Conservation (phyloP, 768 basidiomycete species). For the Obba rivulosa region DNA sequence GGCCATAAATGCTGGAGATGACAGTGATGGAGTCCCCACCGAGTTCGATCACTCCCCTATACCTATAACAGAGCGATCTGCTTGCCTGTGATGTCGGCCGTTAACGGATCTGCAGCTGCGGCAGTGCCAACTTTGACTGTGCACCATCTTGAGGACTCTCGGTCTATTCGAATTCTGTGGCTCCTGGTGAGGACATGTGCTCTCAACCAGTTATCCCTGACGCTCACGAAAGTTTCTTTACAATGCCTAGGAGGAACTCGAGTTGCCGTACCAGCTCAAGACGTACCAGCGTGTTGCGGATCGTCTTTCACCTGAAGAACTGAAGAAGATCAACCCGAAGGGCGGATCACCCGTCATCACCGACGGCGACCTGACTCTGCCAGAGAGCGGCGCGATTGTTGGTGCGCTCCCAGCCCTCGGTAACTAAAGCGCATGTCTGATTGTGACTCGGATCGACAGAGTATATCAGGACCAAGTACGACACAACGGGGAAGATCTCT, state of each 20-base stretch:
- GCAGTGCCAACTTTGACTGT: constrained; percentile 10
- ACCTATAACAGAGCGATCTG: no score
- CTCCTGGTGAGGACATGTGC: constrained; percentile 32
- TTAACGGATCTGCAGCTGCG: no score
- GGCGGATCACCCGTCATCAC: constrained; percentile 35
- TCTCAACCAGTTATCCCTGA: no score
- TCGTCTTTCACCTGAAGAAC: constrained; percentile 24
- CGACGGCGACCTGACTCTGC: constrained; percentile 31
- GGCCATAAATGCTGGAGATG: no score
- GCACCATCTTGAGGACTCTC: constrained; percentile 43
- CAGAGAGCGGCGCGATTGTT: constrained; percentile 34
- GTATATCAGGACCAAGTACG: constrained; percentile 32
- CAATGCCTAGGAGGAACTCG: constrained; percentile 42
- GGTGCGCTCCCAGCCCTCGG: no score
- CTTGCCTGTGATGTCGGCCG: no score
- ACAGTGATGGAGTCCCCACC: no score
- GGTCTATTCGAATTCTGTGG: constrained; percentile 46
- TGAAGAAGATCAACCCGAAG: constrained; percentile 28
- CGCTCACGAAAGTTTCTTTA: no score
- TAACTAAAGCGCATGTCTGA: background rate
- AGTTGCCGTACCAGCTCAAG: constrained; percentile 32
- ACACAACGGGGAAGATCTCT: constrained; percentile 14
- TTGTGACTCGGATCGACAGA: constrained; percentile 15
- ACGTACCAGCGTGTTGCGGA: constrained; percentile 23
- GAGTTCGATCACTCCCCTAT: no score